Base-by-base conservation (phyloP, 148 eudicot genomes). In the Vaccinium macrocarpon region DNA sequence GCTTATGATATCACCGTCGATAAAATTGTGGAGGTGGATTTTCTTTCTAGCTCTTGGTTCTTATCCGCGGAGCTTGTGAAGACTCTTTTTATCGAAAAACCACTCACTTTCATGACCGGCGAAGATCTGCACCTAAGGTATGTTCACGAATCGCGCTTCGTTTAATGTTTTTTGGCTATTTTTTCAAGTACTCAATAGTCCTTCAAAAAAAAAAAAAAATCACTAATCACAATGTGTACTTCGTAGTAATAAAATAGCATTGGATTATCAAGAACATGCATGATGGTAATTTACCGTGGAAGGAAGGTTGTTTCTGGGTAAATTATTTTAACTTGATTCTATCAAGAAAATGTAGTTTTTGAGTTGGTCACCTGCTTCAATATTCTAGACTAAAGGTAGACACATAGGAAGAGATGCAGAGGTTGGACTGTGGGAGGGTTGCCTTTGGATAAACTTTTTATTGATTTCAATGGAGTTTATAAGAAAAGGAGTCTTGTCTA, bases 21-120 rank as follows among this genome's bases (percentile, higher is more conserved):
- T 46, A 92, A 86, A 84, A 90, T 97, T 18, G 99, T 95, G 78
- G 96, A 93, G 84, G 99, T 93, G 56, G 99, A 97, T 87, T 97
- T 97, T 59, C 98, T 97, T 19, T 97, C 99, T 1, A 97, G 99
- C 59, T 97, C 99, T 0, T 97, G 99, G 99, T 97, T 97, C 79
- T 84, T 97, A 8, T 92, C 99, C 2, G 90, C 99, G 0, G 97
- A 95, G 88, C 94, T 93, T 48, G 92, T 97, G 25, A 97, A 93
- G 90, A 90, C 96, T 14, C 95, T 97, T 50, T 97, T 97, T 79
- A 88, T 92, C 29, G 99, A 97, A 87, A 89, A 91, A 18, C 98
- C 99, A 4, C 91, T 92, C 87, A 97, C 98, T 15, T 97, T 92
- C 87, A 88, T 85, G 88, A 97, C 99, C 0, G 99, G 99, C 18